These are phyloP conservation scores for Nigrospora oryzae DNA, from an alignment of 2,329 filamentous ascomycete species.

Conservation along the genomic window DNA sequence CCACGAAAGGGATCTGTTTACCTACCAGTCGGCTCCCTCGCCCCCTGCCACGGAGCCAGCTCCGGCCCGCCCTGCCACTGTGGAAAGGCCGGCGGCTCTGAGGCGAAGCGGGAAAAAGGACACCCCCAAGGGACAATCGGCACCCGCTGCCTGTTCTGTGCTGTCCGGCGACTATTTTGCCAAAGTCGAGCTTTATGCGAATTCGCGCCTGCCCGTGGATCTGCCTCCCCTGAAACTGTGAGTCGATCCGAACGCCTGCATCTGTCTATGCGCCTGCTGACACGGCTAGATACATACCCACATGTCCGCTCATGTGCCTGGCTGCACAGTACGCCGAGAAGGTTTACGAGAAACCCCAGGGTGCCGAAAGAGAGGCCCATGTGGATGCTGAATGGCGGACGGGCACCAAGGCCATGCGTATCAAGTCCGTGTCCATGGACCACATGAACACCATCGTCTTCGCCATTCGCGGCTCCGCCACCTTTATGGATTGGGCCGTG, in stretches of 20 bases:
- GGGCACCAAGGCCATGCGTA: conserved; percentile 78
- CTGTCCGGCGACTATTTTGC: conserved; percentile 54
- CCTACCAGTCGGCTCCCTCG: conserved; percentile 19
- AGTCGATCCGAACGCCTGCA: neutral
- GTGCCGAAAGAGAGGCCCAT: conserved; percentile 58
- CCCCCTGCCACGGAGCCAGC: conserved; percentile 5
- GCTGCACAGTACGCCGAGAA: conserved; percentile 70
- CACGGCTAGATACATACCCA: conserved; percentile 53
- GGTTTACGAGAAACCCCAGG: conserved; percentile 60
- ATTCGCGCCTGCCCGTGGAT: conserved; percentile 62
- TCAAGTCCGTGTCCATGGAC: conserved; percentile 74
- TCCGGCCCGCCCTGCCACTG: conserved; percentile 3
- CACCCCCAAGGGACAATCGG: conserved; percentile 25
- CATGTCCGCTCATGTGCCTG: conserved; percentile 68
- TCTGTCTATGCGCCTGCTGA: no score
- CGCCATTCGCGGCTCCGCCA: conserved; percentile 72
- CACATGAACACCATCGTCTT: conserved; percentile 73
- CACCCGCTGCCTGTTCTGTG: conserved; percentile 22
- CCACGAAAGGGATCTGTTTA: conserved; percentile 45
- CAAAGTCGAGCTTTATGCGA: conserved; percentile 72
- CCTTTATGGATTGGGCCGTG: conserved; percentile 79
- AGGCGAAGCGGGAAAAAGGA: conserved; percentile 23
- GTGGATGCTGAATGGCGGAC: conserved; percentile 62
- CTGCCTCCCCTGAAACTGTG: conserved; percentile 62
- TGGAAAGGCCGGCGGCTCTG: conserved; percentile 4